These are phyloP conservation scores for Mucor lusitanicus DNA, from an alignment of 371 early-diverging fungal species.

Conservation along the genomic window DNA sequence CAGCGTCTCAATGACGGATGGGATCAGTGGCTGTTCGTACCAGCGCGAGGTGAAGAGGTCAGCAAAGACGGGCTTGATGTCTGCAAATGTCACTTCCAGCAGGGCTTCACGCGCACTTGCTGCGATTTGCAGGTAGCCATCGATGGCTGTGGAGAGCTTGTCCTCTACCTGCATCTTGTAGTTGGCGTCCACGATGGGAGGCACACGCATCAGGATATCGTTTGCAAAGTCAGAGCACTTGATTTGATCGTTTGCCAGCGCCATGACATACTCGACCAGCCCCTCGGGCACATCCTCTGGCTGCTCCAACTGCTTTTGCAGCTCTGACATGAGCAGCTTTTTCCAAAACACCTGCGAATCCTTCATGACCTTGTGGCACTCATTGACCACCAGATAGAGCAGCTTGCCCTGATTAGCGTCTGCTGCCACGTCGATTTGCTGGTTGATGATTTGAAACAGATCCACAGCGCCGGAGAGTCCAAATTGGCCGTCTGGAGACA, in stretches of 20 bases:
- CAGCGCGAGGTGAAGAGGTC: constrained; percentile 81
- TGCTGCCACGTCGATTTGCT: constrained; percentile 89
- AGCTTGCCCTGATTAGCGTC: constrained; percentile 85
- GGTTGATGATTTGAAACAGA: constrained; percentile 95
- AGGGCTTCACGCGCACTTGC: constrained; percentile 72
- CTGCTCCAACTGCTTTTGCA: constrained; percentile 71
- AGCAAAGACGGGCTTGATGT: constrained; percentile 71
- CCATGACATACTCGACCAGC: constrained; percentile 91
- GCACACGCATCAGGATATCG: constrained; percentile 68
- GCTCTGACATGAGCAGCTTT: constrained; percentile 70
- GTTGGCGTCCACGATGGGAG: constrained; percentile 66
- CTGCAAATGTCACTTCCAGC: constrained; percentile 81
- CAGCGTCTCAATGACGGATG: constrained; percentile 83
- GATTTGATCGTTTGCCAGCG: constrained; percentile 91
- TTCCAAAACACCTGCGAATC: constrained; percentile 83
- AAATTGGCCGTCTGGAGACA: constrained; percentile 77
- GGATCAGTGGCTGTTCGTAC: constrained; percentile 88
- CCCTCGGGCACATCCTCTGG: constrained; percentile 75
- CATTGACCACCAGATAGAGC: constrained; percentile 82
- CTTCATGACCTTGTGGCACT: constrained; percentile 83
- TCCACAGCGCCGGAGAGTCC: constrained; percentile 81
- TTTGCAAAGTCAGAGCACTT: constrained; percentile 89
- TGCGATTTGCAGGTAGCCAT: constrained; percentile 84
- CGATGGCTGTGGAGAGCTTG: constrained; percentile 64
- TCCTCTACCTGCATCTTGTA: constrained; percentile 64